A percentile compares a stretch with the other conserved stretches of the same genome.
These are phyloP conservation scores for Friedmanniomyces endolithicus DNA, from an alignment of 495 filamentous ascomycete species.

Conservation along the genomic window DNA sequence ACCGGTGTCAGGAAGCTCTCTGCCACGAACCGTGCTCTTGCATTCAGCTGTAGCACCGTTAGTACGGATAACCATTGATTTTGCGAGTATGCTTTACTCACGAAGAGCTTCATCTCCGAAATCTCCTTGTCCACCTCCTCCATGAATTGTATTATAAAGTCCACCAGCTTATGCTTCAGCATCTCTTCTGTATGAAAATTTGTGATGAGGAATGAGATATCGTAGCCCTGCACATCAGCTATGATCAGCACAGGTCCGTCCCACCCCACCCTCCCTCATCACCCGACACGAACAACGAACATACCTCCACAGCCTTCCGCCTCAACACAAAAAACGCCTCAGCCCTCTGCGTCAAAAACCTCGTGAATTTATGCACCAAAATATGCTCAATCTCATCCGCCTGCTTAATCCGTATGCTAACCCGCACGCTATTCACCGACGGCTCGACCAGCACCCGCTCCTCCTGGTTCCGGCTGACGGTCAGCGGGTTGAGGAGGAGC, in stretches of 20 bases:
- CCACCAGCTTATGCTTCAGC: slow-evolving; percentile 95
- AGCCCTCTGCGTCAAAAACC: slow-evolving; percentile 89
- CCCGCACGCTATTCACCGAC: slow-evolving; percentile 84
- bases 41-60: slow-evolving; percentile 60
- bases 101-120: slow-evolving; percentile 99
- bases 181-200: slow-evolving; percentile 97
- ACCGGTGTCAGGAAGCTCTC: slow-evolving; percentile 96
- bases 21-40: slow-evolving; percentile 91
- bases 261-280: not conserved
- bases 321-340: slow-evolving; percentile 96
- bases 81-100: slow-evolving; percentile 32
- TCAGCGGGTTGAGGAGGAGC: slow-evolving; percentile 82
- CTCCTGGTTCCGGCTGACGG: slow-evolving; percentile 84
- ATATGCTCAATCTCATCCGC: slow-evolving; percentile 98
- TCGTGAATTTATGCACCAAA: slow-evolving; percentile 91
- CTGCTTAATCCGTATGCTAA: slow-evolving; percentile 97
- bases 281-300: slow-evolving; percentile 6
- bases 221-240: slow-evolving; percentile 59
- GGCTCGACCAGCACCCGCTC: slow-evolving; percentile 90
- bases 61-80: not conserved
- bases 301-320: slow-evolving; percentile 86
- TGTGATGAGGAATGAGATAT: slow-evolving; percentile 96
- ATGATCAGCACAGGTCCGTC: not conserved
- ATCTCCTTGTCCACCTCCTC: slow-evolving; percentile 99
- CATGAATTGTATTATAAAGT: slow-evolving; percentile 99